Percentiles rank a stretch among this genome's conserved stretches.
Conservation (phyloP, 2,329 filamentous ascomycete genomes). For the Penicillium occitanis region DNA sequence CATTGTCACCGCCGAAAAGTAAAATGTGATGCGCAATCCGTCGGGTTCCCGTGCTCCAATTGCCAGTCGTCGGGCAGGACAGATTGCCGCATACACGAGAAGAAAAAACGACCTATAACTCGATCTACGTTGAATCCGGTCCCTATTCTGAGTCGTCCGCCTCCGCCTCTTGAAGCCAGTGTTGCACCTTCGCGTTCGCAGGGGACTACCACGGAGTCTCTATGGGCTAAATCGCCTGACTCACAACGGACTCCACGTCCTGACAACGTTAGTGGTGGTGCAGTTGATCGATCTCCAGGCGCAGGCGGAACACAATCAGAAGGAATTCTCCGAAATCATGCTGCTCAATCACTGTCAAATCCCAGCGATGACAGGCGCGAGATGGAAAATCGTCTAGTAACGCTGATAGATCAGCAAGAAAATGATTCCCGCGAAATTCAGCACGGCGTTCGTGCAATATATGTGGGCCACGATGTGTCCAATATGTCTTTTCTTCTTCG, state of each 20-base stretch:
- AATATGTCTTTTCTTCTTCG: constrained; percentile 58
- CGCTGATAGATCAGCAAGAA: constrained; percentile 53
- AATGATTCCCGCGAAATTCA: constrained; percentile 49
- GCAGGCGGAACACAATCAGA: neutral
- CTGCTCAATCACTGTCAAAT: constrained; percentile 30
- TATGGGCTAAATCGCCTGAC: neutral
- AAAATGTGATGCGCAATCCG: constrained; percentile 51
- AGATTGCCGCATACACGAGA: constrained; percentile 52
- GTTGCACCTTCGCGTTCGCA: constrained; percentile 5
- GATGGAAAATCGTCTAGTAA: constrained; percentile 50
- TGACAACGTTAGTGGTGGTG: neutral
- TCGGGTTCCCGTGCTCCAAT: constrained; percentile 52
- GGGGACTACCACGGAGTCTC: neutral
- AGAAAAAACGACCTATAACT: constrained; percentile 49
- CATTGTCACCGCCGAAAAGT: constrained; percentile 54
- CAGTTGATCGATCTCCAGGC: neutral
- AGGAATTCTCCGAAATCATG: neutral
- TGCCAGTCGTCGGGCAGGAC: constrained; percentile 45
- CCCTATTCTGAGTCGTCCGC: constrained; percentile 47
- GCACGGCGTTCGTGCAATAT: constrained; percentile 51
- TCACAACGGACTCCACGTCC: neutral
- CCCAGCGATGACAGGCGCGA: constrained; percentile 44
- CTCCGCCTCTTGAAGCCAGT: constrained; percentile 25
- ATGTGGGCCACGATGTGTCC: constrained; percentile 57
- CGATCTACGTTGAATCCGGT: constrained; percentile 46